phyloP scores from a whole-genome alignment of 2,329 filamentous ascomycete species.

The Cercospora sp. region DNA sequence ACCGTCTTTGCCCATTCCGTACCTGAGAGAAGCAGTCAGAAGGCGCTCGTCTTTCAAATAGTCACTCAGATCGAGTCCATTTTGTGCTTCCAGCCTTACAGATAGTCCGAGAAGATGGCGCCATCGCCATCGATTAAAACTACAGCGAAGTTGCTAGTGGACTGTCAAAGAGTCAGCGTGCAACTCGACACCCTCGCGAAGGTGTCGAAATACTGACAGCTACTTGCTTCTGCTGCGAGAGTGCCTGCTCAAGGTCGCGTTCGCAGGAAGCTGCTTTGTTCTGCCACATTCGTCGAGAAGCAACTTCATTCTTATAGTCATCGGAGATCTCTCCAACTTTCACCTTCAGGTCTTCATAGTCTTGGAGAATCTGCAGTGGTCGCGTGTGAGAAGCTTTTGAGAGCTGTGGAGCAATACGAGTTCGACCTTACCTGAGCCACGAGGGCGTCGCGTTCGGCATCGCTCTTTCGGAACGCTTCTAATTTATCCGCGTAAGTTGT shows the following conservation, averaged over 20 bases:
- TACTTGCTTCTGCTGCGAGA: conserved; percentile 31
- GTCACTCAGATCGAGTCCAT: background rate
- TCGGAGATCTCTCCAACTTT: conserved; percentile 39
- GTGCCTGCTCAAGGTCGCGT: conserved; percentile 23
- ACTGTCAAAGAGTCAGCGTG: conserved; percentile 21
- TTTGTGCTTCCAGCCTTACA: conserved; percentile 29
- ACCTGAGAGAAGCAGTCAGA: background rate
- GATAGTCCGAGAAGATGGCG: conserved; percentile 47
- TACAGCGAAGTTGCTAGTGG: conserved; percentile 47
- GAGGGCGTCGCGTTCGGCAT: conserved; percentile 37
- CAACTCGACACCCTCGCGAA: background rate
- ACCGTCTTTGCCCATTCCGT: conserved; percentile 46
- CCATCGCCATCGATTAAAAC: conserved; percentile 54
- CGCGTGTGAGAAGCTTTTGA: background rate
- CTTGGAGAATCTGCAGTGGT: conserved; percentile 21
- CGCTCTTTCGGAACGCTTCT: conserved; percentile 38
- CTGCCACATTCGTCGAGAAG: conserved; percentile 41
- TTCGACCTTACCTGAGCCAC: conserved; percentile 31
- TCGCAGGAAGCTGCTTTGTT: conserved; percentile 31
- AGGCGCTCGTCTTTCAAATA: background rate
- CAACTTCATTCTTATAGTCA: conserved; percentile 42
- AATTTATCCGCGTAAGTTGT: conserved; percentile 30
- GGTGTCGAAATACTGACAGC: conserved; percentile 26
- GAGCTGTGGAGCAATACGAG: background rate
- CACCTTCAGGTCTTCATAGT: conserved; percentile 38